Percentiles rank a stretch among this genome's conserved stretches.
phyloP scores from a whole-genome alignment of 768 basidiomycete species.

The Lactifluus hygrophoroides region DNA sequence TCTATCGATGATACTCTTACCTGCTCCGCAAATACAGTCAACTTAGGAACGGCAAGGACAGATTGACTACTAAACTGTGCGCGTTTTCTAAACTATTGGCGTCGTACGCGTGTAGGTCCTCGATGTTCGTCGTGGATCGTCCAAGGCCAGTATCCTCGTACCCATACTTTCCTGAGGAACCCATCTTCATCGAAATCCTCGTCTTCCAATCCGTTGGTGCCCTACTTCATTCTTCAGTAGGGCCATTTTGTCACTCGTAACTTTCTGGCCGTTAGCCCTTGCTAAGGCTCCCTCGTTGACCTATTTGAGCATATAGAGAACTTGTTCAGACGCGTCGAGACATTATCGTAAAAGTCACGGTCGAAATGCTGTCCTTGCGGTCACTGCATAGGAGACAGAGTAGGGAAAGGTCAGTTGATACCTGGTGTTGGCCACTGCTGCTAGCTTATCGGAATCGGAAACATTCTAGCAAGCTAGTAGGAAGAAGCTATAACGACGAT shows the following conservation, averaged over 20 bases:
- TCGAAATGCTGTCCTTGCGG: neutral
- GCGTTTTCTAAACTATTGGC: neutral
- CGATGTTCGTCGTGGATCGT: too few species aligned
- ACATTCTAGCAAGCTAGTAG: neutral
- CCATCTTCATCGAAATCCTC: neutral
- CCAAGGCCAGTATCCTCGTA: neutral
- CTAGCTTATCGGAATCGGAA: neutral
- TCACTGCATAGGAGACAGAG: neutral
- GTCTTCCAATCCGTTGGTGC: neutral
- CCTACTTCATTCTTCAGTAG: neutral
- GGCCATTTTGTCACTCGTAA: neutral
- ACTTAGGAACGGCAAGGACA: neutral
- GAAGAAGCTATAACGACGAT: neutral
- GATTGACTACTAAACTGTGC: neutral
- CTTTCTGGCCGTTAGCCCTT: neutral
- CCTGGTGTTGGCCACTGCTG: neutral
- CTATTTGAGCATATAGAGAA: neutral
- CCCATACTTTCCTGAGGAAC: neutral
- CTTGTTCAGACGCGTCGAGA: neutral
- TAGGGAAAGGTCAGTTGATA: neutral
- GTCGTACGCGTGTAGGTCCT: too few species aligned
- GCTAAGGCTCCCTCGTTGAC: neutral
- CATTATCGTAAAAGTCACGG: neutral
- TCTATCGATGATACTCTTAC: neutral
- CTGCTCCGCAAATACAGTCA: neutral